Percentiles rank a stretch among this genome's conserved stretches.
Evolutionary conservation across 2,329 filamentous ascomycete genomes (phyloP).

Genomic region (Fusarium kyushuense): DNA sequence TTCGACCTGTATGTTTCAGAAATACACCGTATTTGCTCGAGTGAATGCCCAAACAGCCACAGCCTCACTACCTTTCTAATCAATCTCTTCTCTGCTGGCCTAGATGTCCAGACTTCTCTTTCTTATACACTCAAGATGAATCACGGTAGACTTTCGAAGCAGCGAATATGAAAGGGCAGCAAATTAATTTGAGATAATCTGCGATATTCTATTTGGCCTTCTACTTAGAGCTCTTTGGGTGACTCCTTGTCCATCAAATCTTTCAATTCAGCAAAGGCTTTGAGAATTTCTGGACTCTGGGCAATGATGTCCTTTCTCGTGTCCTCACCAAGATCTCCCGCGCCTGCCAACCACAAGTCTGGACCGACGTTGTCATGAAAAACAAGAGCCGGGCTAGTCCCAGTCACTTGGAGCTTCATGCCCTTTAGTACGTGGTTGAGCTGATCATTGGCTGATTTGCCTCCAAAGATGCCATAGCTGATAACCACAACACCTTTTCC

Average conservation of each 20-base stretch:
- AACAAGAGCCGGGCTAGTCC: slow-evolving; percentile 16
- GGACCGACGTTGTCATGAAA: slow-evolving; percentile 15
- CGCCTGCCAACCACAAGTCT: slow-evolving; percentile 24
- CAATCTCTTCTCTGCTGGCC: no score
- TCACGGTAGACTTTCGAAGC: not conserved
- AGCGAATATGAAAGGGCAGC: not conserved
- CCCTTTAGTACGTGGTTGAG: slow-evolving; percentile 4
- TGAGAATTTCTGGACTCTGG: slow-evolving; percentile 14
- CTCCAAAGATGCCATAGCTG: slow-evolving; percentile 36
- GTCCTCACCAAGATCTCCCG: slow-evolving; percentile 24
- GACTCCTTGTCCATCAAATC: slow-evolving; percentile 6
- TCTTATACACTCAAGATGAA: not conserved
- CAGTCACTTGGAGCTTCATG: slow-evolving; percentile 29
- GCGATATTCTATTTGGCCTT: not conserved
- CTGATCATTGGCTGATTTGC: not conserved
- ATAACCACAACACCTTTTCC: slow-evolving; percentile 31
- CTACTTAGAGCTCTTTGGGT: not conserved
- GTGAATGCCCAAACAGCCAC: not conserved
- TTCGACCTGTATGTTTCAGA: not conserved
- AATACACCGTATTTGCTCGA: not conserved
- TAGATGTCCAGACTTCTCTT: not conserved
- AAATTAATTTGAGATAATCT: not conserved
- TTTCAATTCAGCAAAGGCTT: slow-evolving; percentile 23
- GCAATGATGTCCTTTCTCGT: slow-evolving; percentile 29
- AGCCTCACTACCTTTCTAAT: not conserved